A percentile compares a stretch with the other conserved stretches of the same genome.
phyloP scores from a whole-genome alignment of 2,329 filamentous ascomycete genomes.

The Thyridium curvatum region DNA sequence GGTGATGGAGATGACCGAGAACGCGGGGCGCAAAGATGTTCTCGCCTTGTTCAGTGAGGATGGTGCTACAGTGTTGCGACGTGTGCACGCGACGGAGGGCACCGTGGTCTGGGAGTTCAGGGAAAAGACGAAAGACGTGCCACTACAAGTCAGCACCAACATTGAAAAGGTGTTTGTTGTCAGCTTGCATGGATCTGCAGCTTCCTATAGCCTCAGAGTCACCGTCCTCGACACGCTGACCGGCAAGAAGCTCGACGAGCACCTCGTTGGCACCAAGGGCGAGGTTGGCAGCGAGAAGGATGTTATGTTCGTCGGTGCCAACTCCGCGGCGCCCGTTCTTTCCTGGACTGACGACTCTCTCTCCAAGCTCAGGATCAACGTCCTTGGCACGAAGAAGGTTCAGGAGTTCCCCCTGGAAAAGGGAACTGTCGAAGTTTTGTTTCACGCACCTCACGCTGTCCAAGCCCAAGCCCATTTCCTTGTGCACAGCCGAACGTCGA shows the following conservation, averaged over 20 bases:
- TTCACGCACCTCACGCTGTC: constrained; percentile 68
- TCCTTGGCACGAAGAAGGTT: constrained; percentile 55
- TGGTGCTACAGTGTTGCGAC: constrained; percentile 53
- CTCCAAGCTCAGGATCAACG: constrained; percentile 62
- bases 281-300: constrained; percentile 61
- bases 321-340: constrained; percentile 67
- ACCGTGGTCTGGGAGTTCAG: constrained; percentile 72
- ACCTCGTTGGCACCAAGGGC: constrained; percentile 65
- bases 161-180: constrained; percentile 68
- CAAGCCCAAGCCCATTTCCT: constrained; percentile 77
- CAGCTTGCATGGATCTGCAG: constrained; percentile 62
- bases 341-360: constrained; percentile 64
- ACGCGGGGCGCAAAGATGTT: constrained; percentile 57
- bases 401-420: constrained; percentile 46
- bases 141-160: constrained; percentile 70
- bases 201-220: constrained; percentile 72
- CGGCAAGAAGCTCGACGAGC: constrained; percentile 66
- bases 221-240: constrained; percentile 65
- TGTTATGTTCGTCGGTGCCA: constrained; percentile 69
- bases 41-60: constrained; percentile 61
- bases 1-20: constrained; percentile 65
- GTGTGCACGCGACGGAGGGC: constrained; percentile 68
- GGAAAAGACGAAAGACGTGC: constrained; percentile 59
- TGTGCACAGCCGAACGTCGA: constrained; percentile 67
- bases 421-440: constrained; percentile 44